phyloP scores from a whole-genome alignment of 208 protist species.

The Naegleria gruberi region DNA sequence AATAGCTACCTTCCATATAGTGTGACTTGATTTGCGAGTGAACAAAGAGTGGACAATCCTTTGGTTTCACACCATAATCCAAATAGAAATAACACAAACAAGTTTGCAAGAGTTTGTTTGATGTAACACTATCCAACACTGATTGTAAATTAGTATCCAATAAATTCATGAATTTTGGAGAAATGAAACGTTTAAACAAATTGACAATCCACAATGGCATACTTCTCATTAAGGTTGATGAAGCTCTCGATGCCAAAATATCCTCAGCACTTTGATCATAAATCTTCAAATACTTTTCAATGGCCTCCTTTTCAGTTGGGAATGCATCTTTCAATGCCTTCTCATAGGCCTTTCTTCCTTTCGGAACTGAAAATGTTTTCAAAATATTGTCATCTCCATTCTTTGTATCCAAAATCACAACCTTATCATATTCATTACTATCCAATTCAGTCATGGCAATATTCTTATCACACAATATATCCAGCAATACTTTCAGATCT shows the following conservation, averaged over 20 bases:
- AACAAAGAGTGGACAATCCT: slow-evolving; percentile 16
- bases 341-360: not conserved
- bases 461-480: slow-evolving; percentile 32
- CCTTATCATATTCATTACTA: slow-evolving; percentile 25
- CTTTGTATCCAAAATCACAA: not conserved
- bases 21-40: slow-evolving; percentile 15
- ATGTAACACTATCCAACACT: not conserved
- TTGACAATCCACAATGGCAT: slow-evolving; percentile 3
- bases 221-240: not conserved
- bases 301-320: slow-evolving; percentile 26
- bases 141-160: not conserved
- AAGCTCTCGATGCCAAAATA: not conserved
- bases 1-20: slow-evolving; percentile 22
- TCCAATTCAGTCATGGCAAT: slow-evolving; percentile 21
- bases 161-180: not conserved
- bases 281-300: slow-evolving; percentile 29
- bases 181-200: not conserved
- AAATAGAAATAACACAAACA: slow-evolving; percentile 22
- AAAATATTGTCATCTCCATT: not conserved
- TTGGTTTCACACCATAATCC: slow-evolving; percentile 29
- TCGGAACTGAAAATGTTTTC: not conserved
- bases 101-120: not conserved
- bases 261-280: not conserved
- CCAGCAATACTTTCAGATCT: slow-evolving; percentile 11
- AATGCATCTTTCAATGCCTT: slow-evolving; percentile 22